phyloP scores from a whole-genome alignment of 2,329 filamentous ascomycete genomes.

The Aspergillus pseudoglaucus region DNA sequence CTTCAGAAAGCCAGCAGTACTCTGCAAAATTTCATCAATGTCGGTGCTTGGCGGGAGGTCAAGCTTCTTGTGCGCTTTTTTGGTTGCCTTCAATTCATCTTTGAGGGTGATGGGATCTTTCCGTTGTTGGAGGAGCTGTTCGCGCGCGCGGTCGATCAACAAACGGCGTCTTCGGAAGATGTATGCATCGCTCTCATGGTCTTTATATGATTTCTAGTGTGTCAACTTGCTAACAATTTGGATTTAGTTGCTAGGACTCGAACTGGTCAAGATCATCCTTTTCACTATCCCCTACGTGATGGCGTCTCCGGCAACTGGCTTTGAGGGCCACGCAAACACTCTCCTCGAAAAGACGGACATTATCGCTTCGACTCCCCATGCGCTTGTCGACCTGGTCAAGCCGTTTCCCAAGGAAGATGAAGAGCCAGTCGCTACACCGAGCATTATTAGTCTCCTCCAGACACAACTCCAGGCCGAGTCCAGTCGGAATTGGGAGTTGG shows the following conservation, averaged over 20 bases:
- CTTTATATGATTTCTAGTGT: background rate
- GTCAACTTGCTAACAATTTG: conserved; percentile 10
- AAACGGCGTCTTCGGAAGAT: conserved; percentile 88
- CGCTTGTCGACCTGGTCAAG: conserved; percentile 77
- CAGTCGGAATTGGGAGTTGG: conserved; percentile 65
- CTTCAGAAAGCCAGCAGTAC: conserved; percentile 56
- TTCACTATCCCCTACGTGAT: conserved; percentile 89
- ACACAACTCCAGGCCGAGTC: conserved; percentile 77
- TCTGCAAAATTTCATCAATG: conserved; percentile 60
- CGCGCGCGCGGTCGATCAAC: conserved; percentile 79
- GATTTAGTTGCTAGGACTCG: conserved; percentile 57
- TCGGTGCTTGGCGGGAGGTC: conserved; percentile 79
- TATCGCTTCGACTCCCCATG: conserved; percentile 81
- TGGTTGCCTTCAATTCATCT: conserved; percentile 72
- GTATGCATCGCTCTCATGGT: conserved; percentile 49
- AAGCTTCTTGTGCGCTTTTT: conserved; percentile 87
- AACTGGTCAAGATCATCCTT: conserved; percentile 94
- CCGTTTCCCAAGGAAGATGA: conserved; percentile 63
- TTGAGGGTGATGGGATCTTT: conserved; percentile 81
- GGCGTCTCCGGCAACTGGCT: conserved; percentile 62
- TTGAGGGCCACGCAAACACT: conserved; percentile 66
- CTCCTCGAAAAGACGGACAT: conserved; percentile 92
- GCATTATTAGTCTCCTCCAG: conserved; percentile 74
- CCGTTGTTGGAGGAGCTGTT: conserved; percentile 85
- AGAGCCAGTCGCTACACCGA: conserved; percentile 59